Conservation (phyloP, 1,139 yeast genomes). For the Pichia sp. region DNA sequence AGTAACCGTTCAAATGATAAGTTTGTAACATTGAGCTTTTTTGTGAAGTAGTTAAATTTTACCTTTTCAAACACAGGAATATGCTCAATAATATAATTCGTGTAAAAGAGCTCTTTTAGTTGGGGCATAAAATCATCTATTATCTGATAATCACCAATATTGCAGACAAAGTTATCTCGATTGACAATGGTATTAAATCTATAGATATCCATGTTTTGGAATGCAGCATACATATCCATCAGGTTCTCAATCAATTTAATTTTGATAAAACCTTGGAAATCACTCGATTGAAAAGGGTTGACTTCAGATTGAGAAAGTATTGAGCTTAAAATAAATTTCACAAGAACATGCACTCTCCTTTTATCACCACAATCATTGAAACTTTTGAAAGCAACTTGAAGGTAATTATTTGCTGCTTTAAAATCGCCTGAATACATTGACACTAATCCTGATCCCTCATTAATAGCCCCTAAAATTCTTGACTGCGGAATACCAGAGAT, state of each 20-base stretch:
- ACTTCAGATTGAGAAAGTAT: conserved; percentile 59
- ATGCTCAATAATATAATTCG: conserved; percentile 20
- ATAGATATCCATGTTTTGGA: conserved; percentile 24
- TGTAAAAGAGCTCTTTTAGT: conserved; percentile 29
- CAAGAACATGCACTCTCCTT: conserved; percentile 52
- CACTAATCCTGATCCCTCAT: conserved; percentile 73
- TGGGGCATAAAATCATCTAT: conserved; percentile 33
- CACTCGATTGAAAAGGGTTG: conserved; percentile 63
- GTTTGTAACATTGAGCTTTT: neutral
- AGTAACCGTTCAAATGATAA: conserved; percentile 23
- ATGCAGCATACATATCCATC: conserved; percentile 25
- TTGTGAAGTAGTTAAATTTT: conserved; percentile 18
- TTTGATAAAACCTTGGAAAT: conserved; percentile 39
- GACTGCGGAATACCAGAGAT: conserved; percentile 71
- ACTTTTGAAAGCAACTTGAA: conserved; percentile 69
- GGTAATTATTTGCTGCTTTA: conserved; percentile 58
- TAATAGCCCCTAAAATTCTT: conserved; percentile 60
- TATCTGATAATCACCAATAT: conserved; percentile 26
- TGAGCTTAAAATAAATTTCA: conserved; percentile 60
- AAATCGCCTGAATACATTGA: conserved; percentile 58
- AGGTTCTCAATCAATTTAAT: conserved; percentile 18
- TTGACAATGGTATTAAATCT: conserved; percentile 28
- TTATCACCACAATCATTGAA: conserved; percentile 77
- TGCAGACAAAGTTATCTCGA: neutral
- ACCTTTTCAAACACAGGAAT: conserved; percentile 22